A percentile compares a stretch with the other conserved stretches of the same genome.
phyloP scores from a whole-genome alignment of 352 stramenopile species.

The Plasmopara halstedii region DNA sequence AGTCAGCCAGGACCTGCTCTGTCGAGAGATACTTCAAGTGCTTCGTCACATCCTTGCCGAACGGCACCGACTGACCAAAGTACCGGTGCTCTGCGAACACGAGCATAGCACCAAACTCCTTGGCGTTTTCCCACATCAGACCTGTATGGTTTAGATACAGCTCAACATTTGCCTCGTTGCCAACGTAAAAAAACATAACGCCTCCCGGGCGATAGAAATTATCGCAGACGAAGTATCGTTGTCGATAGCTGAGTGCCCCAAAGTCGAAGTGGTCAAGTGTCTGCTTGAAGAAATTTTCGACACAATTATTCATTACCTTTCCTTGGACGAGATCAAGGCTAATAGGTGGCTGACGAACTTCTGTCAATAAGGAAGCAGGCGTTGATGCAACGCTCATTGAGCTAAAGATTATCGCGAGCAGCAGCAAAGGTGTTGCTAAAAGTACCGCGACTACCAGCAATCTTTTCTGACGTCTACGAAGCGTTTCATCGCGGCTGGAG shows the following conservation, averaged over 20 bases:
- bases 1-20: constrained; percentile 80
- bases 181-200: constrained; percentile 91
- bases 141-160: constrained; percentile 94
- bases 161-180: constrained; percentile 93
- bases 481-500: not conserved
- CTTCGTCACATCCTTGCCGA: constrained; percentile 55
- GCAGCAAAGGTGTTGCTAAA: constrained; percentile 13
- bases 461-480: constrained; percentile 2
- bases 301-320: constrained; percentile 48
- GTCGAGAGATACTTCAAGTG: constrained; percentile 73
- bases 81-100: constrained; percentile 97
- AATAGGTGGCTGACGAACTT: constrained; percentile 7
- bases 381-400: not conserved
- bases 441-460: constrained; percentile 15
- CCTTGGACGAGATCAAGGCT: constrained; percentile 29
- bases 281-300: constrained; percentile 69
- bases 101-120: constrained; percentile 84
- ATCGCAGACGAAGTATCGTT: constrained; percentile 88
- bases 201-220: constrained; percentile 52
- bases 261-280: constrained; percentile 70
- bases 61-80: constrained; percentile 90
- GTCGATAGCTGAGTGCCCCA: constrained; percentile 51
- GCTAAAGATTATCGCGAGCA: constrained; percentile 10
- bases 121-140: constrained; percentile 94
- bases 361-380: not conserved